Evolutionary conservation across 306 rosid species (phyloP).

Genomic region (Chamaecrista fasciculata): DNA sequence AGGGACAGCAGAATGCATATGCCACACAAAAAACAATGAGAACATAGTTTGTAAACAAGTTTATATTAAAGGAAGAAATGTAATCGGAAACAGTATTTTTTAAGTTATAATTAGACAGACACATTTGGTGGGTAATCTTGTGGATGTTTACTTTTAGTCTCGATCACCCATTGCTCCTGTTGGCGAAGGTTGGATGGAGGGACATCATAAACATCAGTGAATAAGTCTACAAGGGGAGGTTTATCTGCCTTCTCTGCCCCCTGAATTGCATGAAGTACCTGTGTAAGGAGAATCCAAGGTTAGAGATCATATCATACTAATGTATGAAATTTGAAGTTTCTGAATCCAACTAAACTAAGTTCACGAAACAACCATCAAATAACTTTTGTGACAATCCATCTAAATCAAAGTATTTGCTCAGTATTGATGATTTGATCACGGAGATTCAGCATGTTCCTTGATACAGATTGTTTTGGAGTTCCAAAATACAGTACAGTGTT

Average conservation of each 20-base stretch:
- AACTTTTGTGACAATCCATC: background rate
- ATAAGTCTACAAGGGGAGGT: slow-evolving; percentile 65
- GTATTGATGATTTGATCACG: background rate
- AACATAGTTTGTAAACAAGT: background rate
- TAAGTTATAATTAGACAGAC: slow-evolving; percentile 36
- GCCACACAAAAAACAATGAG: background rate
- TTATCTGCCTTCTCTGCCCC: slow-evolving; percentile 71
- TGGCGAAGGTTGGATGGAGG: slow-evolving; percentile 68
- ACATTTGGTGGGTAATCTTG: slow-evolving; percentile 60
- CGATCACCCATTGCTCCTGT: slow-evolving; percentile 67
- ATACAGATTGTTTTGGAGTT: background rate
- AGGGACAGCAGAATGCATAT: background rate
- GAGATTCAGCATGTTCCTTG: background rate
- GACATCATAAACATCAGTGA: slow-evolving; percentile 76
- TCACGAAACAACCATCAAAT: background rate
- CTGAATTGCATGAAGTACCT: slow-evolving; percentile 78
- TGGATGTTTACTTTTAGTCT: slow-evolving; percentile 55
- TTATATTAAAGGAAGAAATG: background rate
- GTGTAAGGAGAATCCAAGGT: slow-evolving; percentile 30
- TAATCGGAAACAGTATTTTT: background rate
- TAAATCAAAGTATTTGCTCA: slow-evolving; percentile 9
- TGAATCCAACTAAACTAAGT: slow-evolving; percentile 7
- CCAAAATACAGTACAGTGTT: too few species aligned
- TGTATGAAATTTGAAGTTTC: background rate
- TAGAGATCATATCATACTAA: slow-evolving; percentile 3